Evolutionary conservation across 441 rosid species (phyloP), one percentile per base, ranked within the genome.

Genomic region (Pelargonium myrrhifolium): DNA sequence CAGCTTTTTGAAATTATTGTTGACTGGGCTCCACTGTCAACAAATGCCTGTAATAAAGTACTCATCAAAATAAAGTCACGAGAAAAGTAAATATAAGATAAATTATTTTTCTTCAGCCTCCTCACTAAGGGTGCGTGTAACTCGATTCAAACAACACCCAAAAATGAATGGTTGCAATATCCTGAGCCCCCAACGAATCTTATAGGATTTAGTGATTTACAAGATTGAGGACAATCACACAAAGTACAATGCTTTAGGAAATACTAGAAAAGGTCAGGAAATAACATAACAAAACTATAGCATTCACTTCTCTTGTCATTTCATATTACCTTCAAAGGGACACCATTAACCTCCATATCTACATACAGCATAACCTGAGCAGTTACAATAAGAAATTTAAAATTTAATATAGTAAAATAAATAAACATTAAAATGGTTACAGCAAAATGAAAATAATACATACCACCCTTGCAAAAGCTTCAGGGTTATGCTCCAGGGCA

Each of bases 381-480:
- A 72, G 37, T 73, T 66, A 9, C 58, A 71, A 70, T 31, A 75
- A 66, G 24, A 58, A 71, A 71, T 6, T 18, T 72, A 69, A 73
- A 65, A 65, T 67, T 63, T 58, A 69, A 31, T 20, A 40, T 42
- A 43, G 17, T 64, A 9, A 68, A 20, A 39, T 28, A 45, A 65
- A 60, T 39, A 20, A 65, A 63, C 24, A 65, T 49, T 65, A 72
- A 31, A 64, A 3, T 2, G 22, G 64, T 67, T 39, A 58, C 20
- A 66, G 17, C 56, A 62, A 62, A 64, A 74, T 62, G 66, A 60
- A 35, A 12, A 82, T 71, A 64, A 72, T 68, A 78, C 97, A 66
- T 87, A 93, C 99, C 95, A 93, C 99, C 78, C 97, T 82, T 49
- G 97, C 99, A 83, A 93, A 93, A 81, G 87, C 97, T 81, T 93